These are phyloP conservation scores for Coemansia sp. DNA, from an alignment of 192 early-diverging fungal species.

Conservation along the genomic window DNA sequence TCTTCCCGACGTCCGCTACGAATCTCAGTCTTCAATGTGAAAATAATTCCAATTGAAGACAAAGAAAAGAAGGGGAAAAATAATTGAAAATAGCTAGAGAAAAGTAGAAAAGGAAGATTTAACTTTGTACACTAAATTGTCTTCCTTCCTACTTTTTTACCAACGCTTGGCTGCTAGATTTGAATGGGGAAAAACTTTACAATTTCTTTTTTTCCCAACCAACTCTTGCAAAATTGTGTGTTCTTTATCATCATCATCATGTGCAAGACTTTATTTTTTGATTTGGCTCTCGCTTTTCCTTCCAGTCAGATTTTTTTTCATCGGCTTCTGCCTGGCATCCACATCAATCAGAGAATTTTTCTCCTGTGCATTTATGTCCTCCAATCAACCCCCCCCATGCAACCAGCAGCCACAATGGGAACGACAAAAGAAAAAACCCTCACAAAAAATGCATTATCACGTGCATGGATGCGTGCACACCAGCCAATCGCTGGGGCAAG, in stretches of 20 bases:
- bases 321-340: background rate
- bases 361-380: background rate
- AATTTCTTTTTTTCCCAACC: background rate
- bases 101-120: background rate
- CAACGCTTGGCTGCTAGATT: background rate
- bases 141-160: background rate
- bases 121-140: background rate
- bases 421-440: background rate
- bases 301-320: background rate
- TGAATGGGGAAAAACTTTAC: background rate
- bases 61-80: conserved; percentile 16
- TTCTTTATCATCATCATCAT: no score
- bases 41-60: conserved; percentile 30
- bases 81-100: conserved; percentile 17
- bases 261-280: background rate
- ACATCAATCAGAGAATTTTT: conserved; percentile 1
- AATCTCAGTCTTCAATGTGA: conserved; percentile 9
- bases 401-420: background rate
- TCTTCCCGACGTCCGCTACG: conserved; percentile 8
- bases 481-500: background rate
- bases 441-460: background rate
- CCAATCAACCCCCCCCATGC: background rate
- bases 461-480: background rate
- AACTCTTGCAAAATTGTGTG: no score
- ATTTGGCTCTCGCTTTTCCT: background rate